Percentiles rank a stretch among this genome's conserved stretches.
These are phyloP conservation scores for Hyphodiscus sp. DNA, from an alignment of 2,329 filamentous ascomycete species.

Conservation along the genomic window DNA sequence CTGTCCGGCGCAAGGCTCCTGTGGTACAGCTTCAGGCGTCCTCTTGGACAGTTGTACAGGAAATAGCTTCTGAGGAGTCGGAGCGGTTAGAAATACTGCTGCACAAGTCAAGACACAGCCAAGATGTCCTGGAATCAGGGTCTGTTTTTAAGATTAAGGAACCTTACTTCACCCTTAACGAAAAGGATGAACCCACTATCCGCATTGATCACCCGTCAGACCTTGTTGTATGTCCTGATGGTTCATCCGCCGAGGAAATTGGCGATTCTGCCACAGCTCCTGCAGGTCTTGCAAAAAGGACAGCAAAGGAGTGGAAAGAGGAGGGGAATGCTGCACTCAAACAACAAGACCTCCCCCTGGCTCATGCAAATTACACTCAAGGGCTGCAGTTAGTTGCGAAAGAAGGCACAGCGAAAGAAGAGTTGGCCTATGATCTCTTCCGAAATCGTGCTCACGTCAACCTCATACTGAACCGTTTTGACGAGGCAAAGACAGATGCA, in stretches of 20 bases:
- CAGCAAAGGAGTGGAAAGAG: slow-evolving; percentile 21
- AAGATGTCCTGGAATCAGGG: slow-evolving; percentile 29
- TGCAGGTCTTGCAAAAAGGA: slow-evolving; percentile 2
- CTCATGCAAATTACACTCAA: slow-evolving; percentile 26
- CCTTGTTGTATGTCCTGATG: slow-evolving; percentile 8
- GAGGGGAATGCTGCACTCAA: slow-evolving; percentile 26
- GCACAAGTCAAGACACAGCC: slow-evolving; percentile 27
- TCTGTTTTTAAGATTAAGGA: slow-evolving; percentile 25
- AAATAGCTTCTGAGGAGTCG: slow-evolving; percentile 6
- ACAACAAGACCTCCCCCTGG: slow-evolving; percentile 15
- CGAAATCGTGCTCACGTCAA: slow-evolving; percentile 34
- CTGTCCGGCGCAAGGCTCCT: slow-evolving; percentile 14
- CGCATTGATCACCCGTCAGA: slow-evolving; percentile 28
- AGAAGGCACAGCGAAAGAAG: slow-evolving; percentile 8
- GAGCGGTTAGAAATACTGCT: slow-evolving; percentile 22
- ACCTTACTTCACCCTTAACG: slow-evolving; percentile 26
- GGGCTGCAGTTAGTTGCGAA: slow-evolving; percentile 16
- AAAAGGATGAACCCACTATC: slow-evolving; percentile 23
- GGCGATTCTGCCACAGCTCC: slow-evolving; percentile 9
- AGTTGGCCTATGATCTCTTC: slow-evolving; percentile 22
- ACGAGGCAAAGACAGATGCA: slow-evolving; percentile 30
- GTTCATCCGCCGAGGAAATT: slow-evolving; percentile 1
- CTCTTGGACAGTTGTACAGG: slow-evolving; percentile 29
- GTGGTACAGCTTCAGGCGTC: slow-evolving; percentile 25
- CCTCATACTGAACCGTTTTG: slow-evolving; percentile 28